Conservation (phyloP, 2,329 filamentous ascomycete species). For the Leptographium procerum region DNA sequence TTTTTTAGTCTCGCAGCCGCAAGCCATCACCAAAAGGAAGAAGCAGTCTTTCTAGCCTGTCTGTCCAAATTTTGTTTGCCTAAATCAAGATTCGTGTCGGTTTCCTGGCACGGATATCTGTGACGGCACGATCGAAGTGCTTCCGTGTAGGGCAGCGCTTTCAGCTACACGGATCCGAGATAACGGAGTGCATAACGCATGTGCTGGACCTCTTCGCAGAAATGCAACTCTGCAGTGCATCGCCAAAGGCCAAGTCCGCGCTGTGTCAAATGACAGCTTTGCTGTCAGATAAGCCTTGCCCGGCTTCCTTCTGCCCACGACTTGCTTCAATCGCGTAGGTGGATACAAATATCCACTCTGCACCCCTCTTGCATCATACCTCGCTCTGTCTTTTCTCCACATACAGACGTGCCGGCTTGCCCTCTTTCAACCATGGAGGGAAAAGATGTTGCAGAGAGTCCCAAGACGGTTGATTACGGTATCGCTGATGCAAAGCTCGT, state of each 20-base stretch:
- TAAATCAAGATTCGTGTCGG: background rate
- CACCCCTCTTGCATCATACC: too few relatives aligned
- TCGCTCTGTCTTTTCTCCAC: background rate
- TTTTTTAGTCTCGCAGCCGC: background rate
- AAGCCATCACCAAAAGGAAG: too few relatives aligned
- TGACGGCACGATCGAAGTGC: background rate
- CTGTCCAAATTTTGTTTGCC: background rate
- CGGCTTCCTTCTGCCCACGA: background rate
- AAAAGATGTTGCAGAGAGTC: background rate
- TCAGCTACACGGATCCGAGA: background rate
- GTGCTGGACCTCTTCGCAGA: background rate
- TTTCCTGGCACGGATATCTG: background rate
- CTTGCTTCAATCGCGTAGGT: background rate
- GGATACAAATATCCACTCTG: background rate
- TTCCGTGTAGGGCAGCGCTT: background rate
- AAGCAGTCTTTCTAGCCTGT: too few relatives aligned
- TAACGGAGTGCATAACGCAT: background rate
- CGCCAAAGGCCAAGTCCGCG: background rate
- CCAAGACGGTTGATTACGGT: background rate
- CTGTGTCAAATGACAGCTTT: background rate
- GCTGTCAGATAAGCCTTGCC: background rate
- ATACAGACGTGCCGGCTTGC: background rate
- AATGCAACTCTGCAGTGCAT: background rate
- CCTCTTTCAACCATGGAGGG: background rate
- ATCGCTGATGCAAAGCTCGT: background rate